A percentile compares a stretch with the other conserved stretches of the same genome.
Conservation (phyloP, 169 alveolate species). For the Perkinsus olseni region DNA sequence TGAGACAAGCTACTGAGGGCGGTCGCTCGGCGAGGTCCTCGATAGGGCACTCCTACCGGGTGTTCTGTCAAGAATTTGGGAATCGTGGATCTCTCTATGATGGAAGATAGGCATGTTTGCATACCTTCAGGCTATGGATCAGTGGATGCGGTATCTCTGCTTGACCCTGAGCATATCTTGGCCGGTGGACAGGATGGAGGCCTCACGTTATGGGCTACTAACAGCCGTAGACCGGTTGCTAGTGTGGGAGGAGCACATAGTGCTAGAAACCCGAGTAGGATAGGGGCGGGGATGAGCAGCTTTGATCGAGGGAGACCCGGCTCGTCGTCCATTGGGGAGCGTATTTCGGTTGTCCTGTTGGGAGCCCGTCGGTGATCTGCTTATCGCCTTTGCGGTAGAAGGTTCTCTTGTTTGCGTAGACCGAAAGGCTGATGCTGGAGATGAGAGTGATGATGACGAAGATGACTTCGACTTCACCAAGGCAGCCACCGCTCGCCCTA, state of each 20-base stretch:
- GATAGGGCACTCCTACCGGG: too few relatives aligned
- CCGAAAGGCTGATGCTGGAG: neutral
- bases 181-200: neutral
- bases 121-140: neutral
- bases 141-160: neutral
- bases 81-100: too few relatives aligned
- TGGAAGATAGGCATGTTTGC: too few relatives aligned
- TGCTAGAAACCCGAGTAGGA: neutral
- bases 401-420: too few relatives aligned
- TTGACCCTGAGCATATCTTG: neutral
- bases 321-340: too few relatives aligned
- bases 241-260: neutral
- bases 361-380: too few relatives aligned
- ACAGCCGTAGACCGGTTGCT: neutral
- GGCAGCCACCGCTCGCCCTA: neutral
- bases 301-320: neutral
- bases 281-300: neutral
- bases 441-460: neutral
- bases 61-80: too few relatives aligned
- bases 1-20: too few relatives aligned
- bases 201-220: neutral
- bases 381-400: neutral
- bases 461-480: neutral
- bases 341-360: too few relatives aligned
- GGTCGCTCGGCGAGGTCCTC: too few relatives aligned